Base-by-base conservation (phyloP, 140 eudicot species). In the Flaveria floridana region DNA sequence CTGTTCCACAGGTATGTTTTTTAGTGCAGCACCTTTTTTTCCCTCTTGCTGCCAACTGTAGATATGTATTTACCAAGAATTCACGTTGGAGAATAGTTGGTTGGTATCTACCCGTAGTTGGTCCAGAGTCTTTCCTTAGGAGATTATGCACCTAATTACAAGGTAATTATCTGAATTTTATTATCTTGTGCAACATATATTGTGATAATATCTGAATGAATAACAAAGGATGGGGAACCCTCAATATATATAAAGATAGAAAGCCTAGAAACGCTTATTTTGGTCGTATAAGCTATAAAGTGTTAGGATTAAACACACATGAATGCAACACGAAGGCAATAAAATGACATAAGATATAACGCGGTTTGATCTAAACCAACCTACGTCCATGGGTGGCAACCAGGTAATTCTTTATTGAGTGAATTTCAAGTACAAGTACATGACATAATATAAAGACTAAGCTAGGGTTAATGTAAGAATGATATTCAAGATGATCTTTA, bases 1-100 rank as follows among this genome's bases (percentile, higher is more conserved):
- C 99, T 51, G 99, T 83, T 41, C 92, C 96, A 2, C 99, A 94
- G 96, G 99, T 94, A 65, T 51, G 65, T 62, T 18, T 71, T 71
- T 7, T 73, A 21, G 23, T 53, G 64, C 37, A n/a, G 6, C 57
- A 46, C 7, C 25, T 23, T 23, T 70, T 68, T 30, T 41, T n/a
- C 5, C 51, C 12, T 28, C 58, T 68, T 41, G 61, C 20, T 19
- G 46, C 57, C 46, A 21, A 19, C 23, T 73, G 19, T 50, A 50
- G 4, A 21, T 3, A 50, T 26, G 44, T 15, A 46, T 39, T 37
- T 67, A 41, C 55, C 18, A 16, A 11, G 18, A 67, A 16, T 41
- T 42, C 47, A 26, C 16, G n/a, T 44, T 0, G 63, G 47, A 70
- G 28, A 25, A 12, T 62, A 62, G 68, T 62, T 62, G 68, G 18